phyloP scores from a whole-genome alignment of 2,329 filamentous ascomycete species.

The Neurospora crassa region DNA sequence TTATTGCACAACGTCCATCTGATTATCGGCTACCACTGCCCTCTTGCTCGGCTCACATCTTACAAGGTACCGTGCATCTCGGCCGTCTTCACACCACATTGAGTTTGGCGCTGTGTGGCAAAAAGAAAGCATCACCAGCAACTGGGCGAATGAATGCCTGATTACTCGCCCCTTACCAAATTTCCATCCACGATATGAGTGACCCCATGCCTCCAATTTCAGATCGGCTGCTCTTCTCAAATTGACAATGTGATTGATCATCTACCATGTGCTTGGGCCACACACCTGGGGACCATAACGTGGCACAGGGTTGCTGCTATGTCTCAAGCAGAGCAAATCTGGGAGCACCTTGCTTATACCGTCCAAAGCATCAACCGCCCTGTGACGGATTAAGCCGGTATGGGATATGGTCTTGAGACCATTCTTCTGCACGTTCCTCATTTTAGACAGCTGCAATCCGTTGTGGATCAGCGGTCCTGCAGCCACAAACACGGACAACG shows the following conservation, averaged over 20 bases:
- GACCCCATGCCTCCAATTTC: neutral
- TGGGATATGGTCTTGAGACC: neutral
- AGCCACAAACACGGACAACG: neutral
- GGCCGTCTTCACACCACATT: neutral
- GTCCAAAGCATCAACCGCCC: neutral
- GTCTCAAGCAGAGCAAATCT: neutral
- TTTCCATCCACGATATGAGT: neutral
- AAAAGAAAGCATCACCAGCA: neutral
- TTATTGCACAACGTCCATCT: neutral
- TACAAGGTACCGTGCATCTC: neutral
- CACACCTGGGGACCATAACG: neutral
- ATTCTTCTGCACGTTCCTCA: neutral
- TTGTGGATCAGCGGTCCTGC: conserved; percentile 6
- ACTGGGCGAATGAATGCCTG: neutral
- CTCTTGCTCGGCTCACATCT: neutral
- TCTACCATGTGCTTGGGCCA: neutral
- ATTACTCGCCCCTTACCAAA: neutral
- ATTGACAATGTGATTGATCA: neutral
- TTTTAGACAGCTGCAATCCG: conserved; percentile 8
- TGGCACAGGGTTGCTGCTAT: neutral
- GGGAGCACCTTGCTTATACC: neutral
- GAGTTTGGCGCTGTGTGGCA: neutral
- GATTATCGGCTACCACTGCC: neutral
- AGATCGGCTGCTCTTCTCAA: neutral
- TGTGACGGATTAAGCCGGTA: neutral